Base-by-base conservation (phyloP, 768 basidiomycete genomes). In the Cyclocybe aegerita region DNA sequence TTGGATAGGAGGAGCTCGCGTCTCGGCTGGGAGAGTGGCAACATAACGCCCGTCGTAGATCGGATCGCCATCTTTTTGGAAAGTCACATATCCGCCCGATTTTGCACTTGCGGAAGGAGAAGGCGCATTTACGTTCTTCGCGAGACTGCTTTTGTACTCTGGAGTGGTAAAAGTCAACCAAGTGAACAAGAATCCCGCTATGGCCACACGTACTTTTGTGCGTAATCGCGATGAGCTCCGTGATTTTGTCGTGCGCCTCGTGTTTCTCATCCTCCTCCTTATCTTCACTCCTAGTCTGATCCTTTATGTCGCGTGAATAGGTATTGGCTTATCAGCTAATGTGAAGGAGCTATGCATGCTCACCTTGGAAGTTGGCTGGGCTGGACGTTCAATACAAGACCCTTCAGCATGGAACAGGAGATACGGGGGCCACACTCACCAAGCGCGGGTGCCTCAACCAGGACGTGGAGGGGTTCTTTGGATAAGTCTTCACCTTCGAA, bases 21-120 rank as follows among this genome's bases (percentile, higher is more conserved):
- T 60, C 39, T 51, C 46, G 34, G 45, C 54, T 23, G 56, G 53
- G 31, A 15, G 42, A 15, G 48, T 47, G 40, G 48, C 49, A 17
- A 56, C 45, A 50, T 59, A 62, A 50, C 57, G 57, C 31, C 61
- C 61, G 44, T 62, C 57, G 39, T 58, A 60, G 48, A 62, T 62
- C 31, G 54, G 45, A 15, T 46, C 45, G 31, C 33, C 45, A 14
- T 10, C 16, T 44, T 44, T 44, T 23, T 46, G 45, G 34, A 46
- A 46, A 37, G 31, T 38, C n/a, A 5, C 5, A 23, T 46, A 46
- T 34, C 35, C 43, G 15, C 46, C 50, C 55, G 47, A 59, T 1
- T 4, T 41, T 41, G 39, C 4, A 41, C 39, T 41, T 41, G 39
- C 23, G 2, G 39, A 41, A 41, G 39, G 39, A 41, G 39, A 10